These are phyloP conservation scores for Aspergillus terreus DNA, from an alignment of 2,329 filamentous ascomycete genomes.

Conservation along the genomic window DNA sequence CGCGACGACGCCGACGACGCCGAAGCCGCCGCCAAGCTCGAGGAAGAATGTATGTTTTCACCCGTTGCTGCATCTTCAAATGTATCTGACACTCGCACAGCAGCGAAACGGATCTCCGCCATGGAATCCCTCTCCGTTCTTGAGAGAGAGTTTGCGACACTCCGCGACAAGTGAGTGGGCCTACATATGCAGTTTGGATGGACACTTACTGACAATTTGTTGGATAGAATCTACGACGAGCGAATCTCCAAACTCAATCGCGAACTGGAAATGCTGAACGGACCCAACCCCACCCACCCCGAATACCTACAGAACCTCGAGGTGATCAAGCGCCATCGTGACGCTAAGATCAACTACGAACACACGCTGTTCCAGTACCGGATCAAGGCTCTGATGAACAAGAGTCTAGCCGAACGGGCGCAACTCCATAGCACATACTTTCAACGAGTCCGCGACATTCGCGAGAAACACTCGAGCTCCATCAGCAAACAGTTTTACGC, in stretches of 20 bases:
- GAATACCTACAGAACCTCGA: slow-evolving; percentile 89
- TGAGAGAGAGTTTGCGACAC: slow-evolving; percentile 82
- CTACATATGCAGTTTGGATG: not conserved
- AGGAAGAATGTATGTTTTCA: slow-evolving; percentile 48
- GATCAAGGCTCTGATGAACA: slow-evolving; percentile 66
- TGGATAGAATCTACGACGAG: slow-evolving; percentile 75
- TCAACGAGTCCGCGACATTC: slow-evolving; percentile 76
- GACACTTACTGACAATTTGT: slow-evolving; percentile 1
- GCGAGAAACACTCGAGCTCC: slow-evolving; percentile 73
- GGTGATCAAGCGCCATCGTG: slow-evolving; percentile 75
- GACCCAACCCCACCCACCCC: slow-evolving; percentile 68
- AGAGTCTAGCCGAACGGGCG: slow-evolving; percentile 74
- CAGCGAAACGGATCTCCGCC: slow-evolving; percentile 73
- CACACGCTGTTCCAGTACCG: slow-evolving; percentile 71
- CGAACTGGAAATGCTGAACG: slow-evolving; percentile 59
- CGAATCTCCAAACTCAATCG: slow-evolving; percentile 74
- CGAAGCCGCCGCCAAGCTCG: slow-evolving; percentile 45
- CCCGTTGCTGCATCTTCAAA: not conserved
- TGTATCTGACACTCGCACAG: slow-evolving; percentile 40
- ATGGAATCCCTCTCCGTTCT: slow-evolving; percentile 75
- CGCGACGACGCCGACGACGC: slow-evolving; percentile 44
- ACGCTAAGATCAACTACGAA: slow-evolving; percentile 75
- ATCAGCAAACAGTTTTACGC: slow-evolving; percentile 90
- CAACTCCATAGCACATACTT: slow-evolving; percentile 89
- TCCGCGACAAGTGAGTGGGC: slow-evolving; percentile 60